phyloP scores from a whole-genome alignment of 257 asterid species.

The Mentha longifolia region DNA sequence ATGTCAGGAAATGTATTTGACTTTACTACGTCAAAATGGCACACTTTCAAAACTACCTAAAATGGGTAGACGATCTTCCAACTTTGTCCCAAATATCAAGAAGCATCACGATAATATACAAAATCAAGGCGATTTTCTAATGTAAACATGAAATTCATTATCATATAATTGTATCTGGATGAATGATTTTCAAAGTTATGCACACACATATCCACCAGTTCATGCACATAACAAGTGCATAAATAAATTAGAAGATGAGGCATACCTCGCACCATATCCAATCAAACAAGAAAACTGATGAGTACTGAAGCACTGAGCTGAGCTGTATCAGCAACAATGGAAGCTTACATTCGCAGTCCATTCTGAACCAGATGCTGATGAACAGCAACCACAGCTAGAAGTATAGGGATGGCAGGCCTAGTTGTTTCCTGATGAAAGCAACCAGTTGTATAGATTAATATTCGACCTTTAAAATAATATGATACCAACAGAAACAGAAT shows the following conservation, averaged over 20 bases:
- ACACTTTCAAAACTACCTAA: not conserved
- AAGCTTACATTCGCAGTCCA: slow-evolving; percentile 96
- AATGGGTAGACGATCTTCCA: too few relatives aligned
- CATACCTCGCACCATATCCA: slow-evolving; percentile 99
- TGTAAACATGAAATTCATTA: not conserved
- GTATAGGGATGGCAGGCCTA: slow-evolving; percentile 96
- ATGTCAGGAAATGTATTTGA: not conserved
- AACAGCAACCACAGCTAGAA: slow-evolving; percentile 98
- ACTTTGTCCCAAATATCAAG: too few relatives aligned
- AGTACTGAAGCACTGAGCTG: slow-evolving; percentile 99
- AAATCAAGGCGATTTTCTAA: too few relatives aligned
- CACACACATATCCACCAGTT: slow-evolving; percentile 15
- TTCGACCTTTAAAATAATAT: slow-evolving; percentile 2
- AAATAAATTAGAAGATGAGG: slow-evolving; percentile 29
- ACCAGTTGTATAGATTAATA: slow-evolving; percentile 26
- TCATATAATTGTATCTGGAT: not conserved
- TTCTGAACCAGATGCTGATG: slow-evolving; percentile 99
- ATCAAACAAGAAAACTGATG: slow-evolving; percentile 99
- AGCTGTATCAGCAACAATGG: slow-evolving; percentile 98
- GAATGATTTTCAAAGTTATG: slow-evolving; percentile 4
- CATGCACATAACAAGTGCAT: slow-evolving; percentile 19
- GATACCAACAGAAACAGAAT: not conserved
- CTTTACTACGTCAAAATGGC: not conserved
- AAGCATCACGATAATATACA: too few relatives aligned
- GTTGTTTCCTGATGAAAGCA: slow-evolving; percentile 75